Conservation (phyloP, 208 protist genomes). For the Crithidia brevicula region DNA sequence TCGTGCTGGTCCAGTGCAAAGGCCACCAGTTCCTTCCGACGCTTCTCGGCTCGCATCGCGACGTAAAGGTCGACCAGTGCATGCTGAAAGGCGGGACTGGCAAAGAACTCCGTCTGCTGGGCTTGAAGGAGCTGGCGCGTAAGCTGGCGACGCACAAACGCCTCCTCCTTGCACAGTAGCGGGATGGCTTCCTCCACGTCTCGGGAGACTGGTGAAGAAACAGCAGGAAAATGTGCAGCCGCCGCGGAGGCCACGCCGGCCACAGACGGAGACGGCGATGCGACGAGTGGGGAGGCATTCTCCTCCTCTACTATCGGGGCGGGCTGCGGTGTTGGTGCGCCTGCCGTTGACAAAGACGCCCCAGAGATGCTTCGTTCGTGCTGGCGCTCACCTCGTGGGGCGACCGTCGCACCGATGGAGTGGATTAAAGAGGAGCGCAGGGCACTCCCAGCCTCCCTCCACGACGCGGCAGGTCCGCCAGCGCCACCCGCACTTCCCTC, state of each 20-base stretch:
- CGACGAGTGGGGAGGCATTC: not conserved
- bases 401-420: slow-evolving; percentile 22
- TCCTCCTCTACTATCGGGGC: not conserved
- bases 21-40: slow-evolving; percentile 41
- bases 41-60: slow-evolving; percentile 48
- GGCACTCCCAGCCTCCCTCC: slow-evolving; percentile 24
- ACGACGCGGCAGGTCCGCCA: not conserved
- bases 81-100: slow-evolving; percentile 27
- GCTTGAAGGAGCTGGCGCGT: slow-evolving; percentile 12
- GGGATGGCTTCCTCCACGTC: slow-evolving; percentile 10
- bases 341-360: not conserved
- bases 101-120: slow-evolving; percentile 28
- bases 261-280: not conserved
- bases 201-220: not conserved
- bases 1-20: slow-evolving; percentile 61
- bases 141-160: slow-evolving; percentile 48
- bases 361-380: not conserved
- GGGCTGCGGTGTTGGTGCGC: not conserved
- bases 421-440: slow-evolving; percentile 25
- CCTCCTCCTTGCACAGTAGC: slow-evolving; percentile 52
- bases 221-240: not conserved
- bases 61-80: slow-evolving; percentile 40
- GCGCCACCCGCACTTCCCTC: no score
- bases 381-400: slow-evolving; percentile 4
- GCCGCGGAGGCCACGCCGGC: no score